Evolutionary conservation across 2,329 filamentous ascomycete species (phyloP).

Genomic region (Corinectria fuckeliana): DNA sequence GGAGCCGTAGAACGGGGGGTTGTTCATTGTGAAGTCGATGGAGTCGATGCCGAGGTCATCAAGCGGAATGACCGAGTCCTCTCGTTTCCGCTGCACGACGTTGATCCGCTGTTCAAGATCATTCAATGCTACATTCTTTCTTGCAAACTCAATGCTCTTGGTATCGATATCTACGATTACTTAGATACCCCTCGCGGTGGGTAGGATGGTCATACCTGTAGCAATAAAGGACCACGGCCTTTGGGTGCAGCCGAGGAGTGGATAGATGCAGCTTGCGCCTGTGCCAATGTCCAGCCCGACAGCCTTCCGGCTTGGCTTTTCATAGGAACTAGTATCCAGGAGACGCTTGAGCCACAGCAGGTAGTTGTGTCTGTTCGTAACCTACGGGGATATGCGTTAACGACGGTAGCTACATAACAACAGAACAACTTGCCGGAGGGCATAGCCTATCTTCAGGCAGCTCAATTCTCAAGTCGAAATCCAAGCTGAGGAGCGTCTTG

Average conservation of each 20-base stretch:
- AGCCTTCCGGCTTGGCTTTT: slow-evolving; percentile 55
- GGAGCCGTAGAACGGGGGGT: slow-evolving; percentile 92
- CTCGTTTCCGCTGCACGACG: slow-evolving; percentile 60
- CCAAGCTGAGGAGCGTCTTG: slow-evolving; percentile 74
- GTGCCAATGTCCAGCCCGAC: slow-evolving; percentile 86
- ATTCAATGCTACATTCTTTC: slow-evolving; percentile 72
- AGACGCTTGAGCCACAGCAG: slow-evolving; percentile 87
- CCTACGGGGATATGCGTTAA: slow-evolving; percentile 42
- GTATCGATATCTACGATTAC: slow-evolving; percentile 70
- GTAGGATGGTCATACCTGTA: slow-evolving; percentile 51
- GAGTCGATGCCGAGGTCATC: slow-evolving; percentile 55
- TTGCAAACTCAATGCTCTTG: slow-evolving; percentile 70
- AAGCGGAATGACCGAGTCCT: slow-evolving; percentile 68
- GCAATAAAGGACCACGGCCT: slow-evolving; percentile 77
- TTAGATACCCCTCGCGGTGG: neutral
- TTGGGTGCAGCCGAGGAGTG: slow-evolving; percentile 76
- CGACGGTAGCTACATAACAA: neutral
- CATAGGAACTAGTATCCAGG: slow-evolving; percentile 72
- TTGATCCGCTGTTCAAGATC: slow-evolving; percentile 67
- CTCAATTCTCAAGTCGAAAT: slow-evolving; percentile 76
- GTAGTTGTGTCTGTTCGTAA: slow-evolving; percentile 80
- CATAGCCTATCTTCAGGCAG: slow-evolving; percentile 83
- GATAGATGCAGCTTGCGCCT: slow-evolving; percentile 90
- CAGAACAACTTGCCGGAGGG: slow-evolving; percentile 68
- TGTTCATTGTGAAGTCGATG: slow-evolving; percentile 89